These are phyloP conservation scores for Beta corolliflora DNA, from an alignment of 179 eudicot genomes.

Conservation along the genomic window DNA sequence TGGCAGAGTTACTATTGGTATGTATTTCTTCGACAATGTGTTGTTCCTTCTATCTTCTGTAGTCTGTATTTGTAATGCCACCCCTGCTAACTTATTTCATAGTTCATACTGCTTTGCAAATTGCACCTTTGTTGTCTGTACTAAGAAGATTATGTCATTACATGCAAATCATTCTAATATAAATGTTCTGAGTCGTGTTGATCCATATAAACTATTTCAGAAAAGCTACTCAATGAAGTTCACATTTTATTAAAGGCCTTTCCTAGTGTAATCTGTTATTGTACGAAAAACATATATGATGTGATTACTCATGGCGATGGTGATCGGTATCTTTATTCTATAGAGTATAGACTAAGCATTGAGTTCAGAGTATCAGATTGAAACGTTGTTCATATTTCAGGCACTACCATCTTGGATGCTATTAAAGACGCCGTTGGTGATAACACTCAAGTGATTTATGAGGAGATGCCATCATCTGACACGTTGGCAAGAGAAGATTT, in stretches of 20 bases:
- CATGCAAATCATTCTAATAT: too few species aligned
- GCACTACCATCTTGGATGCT: slow-evolving; percentile 79
- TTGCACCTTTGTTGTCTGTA: neutral
- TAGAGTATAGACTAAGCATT: neutral
- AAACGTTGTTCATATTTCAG: slow-evolving; percentile 32
- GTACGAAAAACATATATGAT: too few species aligned
- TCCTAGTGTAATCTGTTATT: neutral
- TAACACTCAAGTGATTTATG: slow-evolving; percentile 55
- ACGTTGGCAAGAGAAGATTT: slow-evolving; percentile 51
- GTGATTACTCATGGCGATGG: neutral
- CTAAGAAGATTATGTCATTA: neutral
- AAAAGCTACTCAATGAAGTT: neutral
- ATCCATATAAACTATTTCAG: neutral
- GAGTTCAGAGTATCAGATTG: slow-evolving; percentile 6
- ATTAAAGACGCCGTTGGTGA: slow-evolving; percentile 53
- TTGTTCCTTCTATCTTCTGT: neutral
- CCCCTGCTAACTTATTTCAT: neutral
- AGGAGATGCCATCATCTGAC: slow-evolving; percentile 57
- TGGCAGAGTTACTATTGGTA: slow-evolving; percentile 83
- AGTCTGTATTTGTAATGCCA: neutral
- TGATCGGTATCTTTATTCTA: neutral
- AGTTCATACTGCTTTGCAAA: neutral
- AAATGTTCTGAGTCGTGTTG: neutral
- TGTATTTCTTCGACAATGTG: slow-evolving; percentile 20
- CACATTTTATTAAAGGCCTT: neutral